Base-by-base conservation (phyloP, 306 rosid species). In the Citrullus colocynthis region DNA sequence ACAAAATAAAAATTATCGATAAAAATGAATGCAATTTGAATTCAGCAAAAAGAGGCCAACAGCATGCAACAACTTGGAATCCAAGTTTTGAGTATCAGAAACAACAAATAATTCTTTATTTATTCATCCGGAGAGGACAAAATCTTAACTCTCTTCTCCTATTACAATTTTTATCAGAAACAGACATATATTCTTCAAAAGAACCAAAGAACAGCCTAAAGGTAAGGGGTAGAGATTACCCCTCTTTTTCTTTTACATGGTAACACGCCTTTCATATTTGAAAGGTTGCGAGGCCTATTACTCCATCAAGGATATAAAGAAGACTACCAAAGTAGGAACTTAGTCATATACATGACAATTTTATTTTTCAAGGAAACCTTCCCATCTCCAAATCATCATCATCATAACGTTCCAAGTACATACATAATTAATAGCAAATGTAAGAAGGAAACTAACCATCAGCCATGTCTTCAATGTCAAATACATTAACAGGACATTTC, bases 391-490 rank as follows among this genome's bases (percentile, higher is more conserved):
- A 24, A 61, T 5, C 58, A 21, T 21, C 28, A 20, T 13, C 41
- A 24, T 52, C 76, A 48, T 44, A 21, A 6, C 45, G 5, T 24
- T 24, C 57, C 76, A 24, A 70, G 57, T 24, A 70, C n/a, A 17
- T 81, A 52, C 36, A 49, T 60, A 62, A 37, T 30, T 13, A 21
- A 81, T 55, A 48, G 56, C 65, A 56, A 74, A 71, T 74, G 62
- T 74, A 54, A 34, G 39, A 45, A 70, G 39, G 2, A 74, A 79
- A 41, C 44, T 81, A 79, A 95, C 98, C 98, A 32, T 32, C 36
- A 83, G 89, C 97, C 83, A 92, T 78, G 76, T 95, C 98, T 88
- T 95, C 98, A 74, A 95, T 92, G 85, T 92, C 98, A 79, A 92
- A 90, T 42, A 95, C 96, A 28, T 85, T 80, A 73, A 81, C 90